Base-by-base conservation (phyloP, 2,329 filamentous ascomycete genomes). In the Arthrinium phaeospermum region DNA sequence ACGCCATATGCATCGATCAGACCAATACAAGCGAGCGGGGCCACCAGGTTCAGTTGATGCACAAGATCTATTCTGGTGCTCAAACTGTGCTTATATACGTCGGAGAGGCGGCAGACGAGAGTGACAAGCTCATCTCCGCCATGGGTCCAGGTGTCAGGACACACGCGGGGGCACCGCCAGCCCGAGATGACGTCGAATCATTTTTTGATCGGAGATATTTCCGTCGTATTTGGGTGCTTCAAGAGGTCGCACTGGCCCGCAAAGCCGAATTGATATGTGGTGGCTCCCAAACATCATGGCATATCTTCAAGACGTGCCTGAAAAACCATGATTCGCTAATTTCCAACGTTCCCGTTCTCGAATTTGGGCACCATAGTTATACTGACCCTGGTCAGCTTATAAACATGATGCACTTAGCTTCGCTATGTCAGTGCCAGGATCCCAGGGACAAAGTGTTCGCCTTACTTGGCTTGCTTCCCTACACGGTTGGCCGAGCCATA, bases 251-350 rank as follows among this genome's bases (percentile, higher is more conserved):
- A 34, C 16, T 30, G 27, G 51, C 51, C 51, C 51, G 51, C 51
- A 30, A 34, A 6, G 24, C 51, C 6, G 13, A 19, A 13, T 34
- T 57, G 27, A 57, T 57, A 5, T 57, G 27, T 3, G 51, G 51
- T 14, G 4, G 14, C 7, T 57, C 13, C 5, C 5, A 0, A 0
- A 30, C 34, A 19, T 30, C 51, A 14, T 57, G 51, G 51, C 12
- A 24, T 10, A 6, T 10, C 13, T 53, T 53, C 49, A 53, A 30
- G 16, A 6, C 3, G 13, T 8, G 24, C 13, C 1, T 53, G 6
- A 10, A 1, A 47, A 22, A 2, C 19, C 3, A 1, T 8, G n/a
- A 51, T n/a, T 1, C 19, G 2, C 4, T 4, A 16, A 10, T 10
- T 24, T 51, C n/a, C 19, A 3, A 24, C 27, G 22, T 22, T 3